phyloP scores from a whole-genome alignment of 1,284 basidiomycete genomes.

The Ustilago lituana region DNA sequence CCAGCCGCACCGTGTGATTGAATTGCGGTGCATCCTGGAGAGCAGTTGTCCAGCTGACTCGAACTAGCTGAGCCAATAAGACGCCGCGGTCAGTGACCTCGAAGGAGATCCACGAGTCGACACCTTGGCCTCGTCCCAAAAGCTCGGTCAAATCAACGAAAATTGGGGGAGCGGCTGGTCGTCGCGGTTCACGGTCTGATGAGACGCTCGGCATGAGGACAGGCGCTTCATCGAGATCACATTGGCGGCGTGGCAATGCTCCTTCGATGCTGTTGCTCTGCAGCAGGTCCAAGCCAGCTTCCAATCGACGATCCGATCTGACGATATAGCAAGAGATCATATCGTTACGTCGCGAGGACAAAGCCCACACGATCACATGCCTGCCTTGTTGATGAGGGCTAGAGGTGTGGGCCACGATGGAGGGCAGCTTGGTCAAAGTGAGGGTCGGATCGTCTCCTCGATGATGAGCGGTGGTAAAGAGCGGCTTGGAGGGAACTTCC shows the following conservation, averaged over 20 bases:
- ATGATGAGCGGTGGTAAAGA: constrained; percentile 30
- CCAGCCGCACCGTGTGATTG: background rate
- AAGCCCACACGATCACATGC: background rate
- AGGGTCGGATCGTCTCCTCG: constrained; percentile 47
- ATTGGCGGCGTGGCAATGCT: background rate
- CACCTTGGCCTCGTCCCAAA: background rate
- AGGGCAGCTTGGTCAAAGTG: constrained; percentile 1
- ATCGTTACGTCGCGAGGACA: constrained; percentile 21
- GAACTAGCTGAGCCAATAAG: constrained; percentile 4
- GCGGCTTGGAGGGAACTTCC: background rate
- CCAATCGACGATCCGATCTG: background rate
- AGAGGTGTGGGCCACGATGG: background rate
- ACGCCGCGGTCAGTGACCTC: constrained; percentile 9
- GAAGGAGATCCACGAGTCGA: constrained; percentile 6
- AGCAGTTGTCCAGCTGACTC: background rate
- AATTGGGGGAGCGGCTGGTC: constrained; percentile 3
- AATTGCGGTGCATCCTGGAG: background rate
- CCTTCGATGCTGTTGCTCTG: background rate
- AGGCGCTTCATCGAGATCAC: constrained; percentile 14
- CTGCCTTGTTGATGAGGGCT: background rate
- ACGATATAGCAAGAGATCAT: constrained; percentile 19
- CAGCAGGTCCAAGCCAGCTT: background rate
- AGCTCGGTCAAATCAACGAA: constrained; percentile 5
- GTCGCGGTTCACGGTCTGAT: background rate
- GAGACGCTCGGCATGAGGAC: constrained; percentile 2